Base-by-base conservation (phyloP, 108 stramenopile species). In the Aurantiochytrium sp. region DNA sequence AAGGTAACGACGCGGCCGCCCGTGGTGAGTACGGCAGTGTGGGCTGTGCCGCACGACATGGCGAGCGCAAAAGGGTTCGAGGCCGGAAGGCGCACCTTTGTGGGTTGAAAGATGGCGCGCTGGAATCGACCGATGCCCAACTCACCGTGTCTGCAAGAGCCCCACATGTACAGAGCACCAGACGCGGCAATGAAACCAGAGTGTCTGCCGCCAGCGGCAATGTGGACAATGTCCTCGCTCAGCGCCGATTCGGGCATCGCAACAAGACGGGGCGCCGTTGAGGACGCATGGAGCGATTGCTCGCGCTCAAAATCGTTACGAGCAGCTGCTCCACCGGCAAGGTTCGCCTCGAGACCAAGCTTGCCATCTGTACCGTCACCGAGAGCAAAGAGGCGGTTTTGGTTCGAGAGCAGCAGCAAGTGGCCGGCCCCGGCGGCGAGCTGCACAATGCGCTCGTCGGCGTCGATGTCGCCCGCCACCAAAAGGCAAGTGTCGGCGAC, bases 1-100 rank as follows among this genome's bases (percentile, higher is more conserved):
- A 83, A 83, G 28, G 76, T 83, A 18, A 83, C 49, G 23, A 83
- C 51, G 5, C 51, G 76, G 51, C 76, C 76, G 4, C 51, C n/a
- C 3, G 76, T 83, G n/a, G 76, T 83, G 25, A 83, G 51, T 16
- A 83, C 76, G n/a, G 76, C 76, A 0, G 76, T 83, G 76, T 83
- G 76, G 6, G 76, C 76, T 6, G 45, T 83, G n/a, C 76, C 76
- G 4, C 76, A 83, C n/a, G 76, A 83, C 76, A 83, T 53, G 51
- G 45, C 51, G 49, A 83, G 76, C 3, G 76, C 76, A 3, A 83
- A 83, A 43, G 76, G 76, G 25, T 47, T 83, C 51, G 45, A n/a
- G n/a, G 76, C 76, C n/a, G 76, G 76, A 23, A 83, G 76, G n/a
- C 51, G 49, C 45, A 83, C 76, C 76, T 83, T 83, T 4, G 76